These are phyloP conservation scores for Naganishia sp. DNA, from an alignment of 1,284 basidiomycete species.

Conservation along the genomic window DNA sequence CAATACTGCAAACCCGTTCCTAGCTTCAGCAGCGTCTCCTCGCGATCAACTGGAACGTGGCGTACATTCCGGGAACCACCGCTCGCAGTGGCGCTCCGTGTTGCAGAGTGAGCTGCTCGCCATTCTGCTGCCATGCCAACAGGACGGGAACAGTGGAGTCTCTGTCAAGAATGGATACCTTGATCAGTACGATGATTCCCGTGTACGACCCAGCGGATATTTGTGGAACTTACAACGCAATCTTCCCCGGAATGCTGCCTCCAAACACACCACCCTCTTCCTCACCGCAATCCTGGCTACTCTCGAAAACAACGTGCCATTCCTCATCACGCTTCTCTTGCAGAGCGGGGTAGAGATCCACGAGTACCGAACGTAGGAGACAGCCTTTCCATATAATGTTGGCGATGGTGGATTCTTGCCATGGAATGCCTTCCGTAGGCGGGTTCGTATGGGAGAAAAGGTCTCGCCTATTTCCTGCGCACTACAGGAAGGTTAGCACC, in stretches of 20 bases:
- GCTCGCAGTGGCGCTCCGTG: conserved; percentile 25
- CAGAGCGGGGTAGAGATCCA: conserved; percentile 9
- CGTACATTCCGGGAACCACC: conserved; percentile 25
- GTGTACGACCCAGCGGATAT: neutral
- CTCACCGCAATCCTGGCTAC: conserved; percentile 28
- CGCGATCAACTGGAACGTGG: too few relatives aligned
- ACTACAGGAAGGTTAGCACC: neutral
- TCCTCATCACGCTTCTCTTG: neutral
- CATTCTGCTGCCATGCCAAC: conserved; percentile 27
- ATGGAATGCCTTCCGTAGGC: conserved; percentile 22
- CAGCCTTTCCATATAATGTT: conserved; percentile 26
- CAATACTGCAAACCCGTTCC: conserved; percentile 11
- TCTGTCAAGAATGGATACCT: neutral
- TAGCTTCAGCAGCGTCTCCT: neutral
- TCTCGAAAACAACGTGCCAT: conserved; percentile 26
- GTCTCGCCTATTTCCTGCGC: conserved; percentile 24
- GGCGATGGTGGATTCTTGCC: conserved; percentile 26
- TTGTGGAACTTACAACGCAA: conserved; percentile 9
- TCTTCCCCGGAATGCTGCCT: conserved; percentile 19
- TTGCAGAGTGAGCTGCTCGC: conserved; percentile 18
- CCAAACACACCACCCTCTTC: conserved; percentile 27
- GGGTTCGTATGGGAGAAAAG: conserved; percentile 21
- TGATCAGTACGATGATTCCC: neutral
- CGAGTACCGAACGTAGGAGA: conserved; percentile 14
- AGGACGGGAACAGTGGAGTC: conserved; percentile 17